Evolutionary conservation across 352 stramenopile genomes (phyloP).

Genomic region (Phytophthora foliorum): DNA sequence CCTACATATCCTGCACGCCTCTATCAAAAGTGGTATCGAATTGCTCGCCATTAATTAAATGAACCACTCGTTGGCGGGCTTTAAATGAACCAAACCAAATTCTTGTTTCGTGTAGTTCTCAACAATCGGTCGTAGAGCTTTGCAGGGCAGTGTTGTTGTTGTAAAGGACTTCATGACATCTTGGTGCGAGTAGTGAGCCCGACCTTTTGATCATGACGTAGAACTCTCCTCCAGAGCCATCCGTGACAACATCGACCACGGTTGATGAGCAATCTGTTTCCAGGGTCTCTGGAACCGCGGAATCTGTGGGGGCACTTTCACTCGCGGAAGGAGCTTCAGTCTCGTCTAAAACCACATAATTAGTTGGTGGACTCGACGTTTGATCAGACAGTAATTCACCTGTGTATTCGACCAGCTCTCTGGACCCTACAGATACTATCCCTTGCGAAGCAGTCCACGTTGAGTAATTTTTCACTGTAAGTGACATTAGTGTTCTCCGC

Average conservation of each 20-base stretch:
- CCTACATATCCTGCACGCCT: no score
- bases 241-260: not conserved
- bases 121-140: not conserved
- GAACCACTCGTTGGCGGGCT: no score
- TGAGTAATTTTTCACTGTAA: constrained; percentile 25
- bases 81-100: no score
- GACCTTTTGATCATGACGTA: constrained; percentile 13
- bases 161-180: constrained; percentile 31
- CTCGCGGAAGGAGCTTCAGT: not conserved
- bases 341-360: not conserved
- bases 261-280: constrained; percentile 4
- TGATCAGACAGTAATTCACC: no score
- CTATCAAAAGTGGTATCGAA: no score
- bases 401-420: no score
- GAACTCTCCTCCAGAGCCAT: constrained; percentile 5
- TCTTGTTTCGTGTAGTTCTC: no score
- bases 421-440: constrained; percentile 5
- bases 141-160: no score
- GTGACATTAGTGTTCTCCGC: constrained; percentile 47
- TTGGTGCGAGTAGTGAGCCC: constrained; percentile 11
- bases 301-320: not conserved
- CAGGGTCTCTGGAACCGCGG: not conserved
- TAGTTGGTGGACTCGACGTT: not conserved
- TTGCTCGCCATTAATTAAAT: not conserved
- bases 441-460: constrained; percentile 35